Evolutionary conservation across 345 rosid genomes (phyloP), one percentile per base, ranked within the genome.

Genomic region (Populus simonii): DNA sequence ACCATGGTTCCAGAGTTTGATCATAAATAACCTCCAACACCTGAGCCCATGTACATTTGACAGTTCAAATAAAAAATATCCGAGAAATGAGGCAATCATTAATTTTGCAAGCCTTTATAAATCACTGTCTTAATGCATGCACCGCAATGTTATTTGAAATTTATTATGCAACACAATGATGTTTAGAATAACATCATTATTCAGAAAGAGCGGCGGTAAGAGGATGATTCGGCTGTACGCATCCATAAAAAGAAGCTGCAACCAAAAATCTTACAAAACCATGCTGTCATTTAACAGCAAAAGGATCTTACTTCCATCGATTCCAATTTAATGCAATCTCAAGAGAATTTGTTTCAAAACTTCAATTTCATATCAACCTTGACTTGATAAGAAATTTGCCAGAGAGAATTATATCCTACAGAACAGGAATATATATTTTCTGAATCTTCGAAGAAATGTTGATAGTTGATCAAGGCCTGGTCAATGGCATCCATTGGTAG

Each of bases 1-100:
- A 47, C 98, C 99, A 4, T 93, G 99, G 84, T 93, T 95, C 99
- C 98, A 95, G 22, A 95, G 91, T 83, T 95, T 95, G 79, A 93
- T 89, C 97, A 96, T 91, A 76, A 93, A 92, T 82, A 96, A 71
- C 81, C 92, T 91, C 98, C 98, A 96, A 84, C 99, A 93, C 97
- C 98, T 92, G 84, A 70, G 70, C 49, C 68, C 55, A 73, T 66
- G 6, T 69, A 22, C 27, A 72, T 35, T 51, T 57, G 36, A 70
- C 39, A 62, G 13, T 22, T 53, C 25, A 22, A 29, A 23, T 66
- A 45, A 22, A 59, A 43, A 61, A 67, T 33, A 61, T 47, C 53
- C 66, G 22, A 61, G 66, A 22, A 55, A n/a, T 16, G 62, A 12
- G 20, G 20, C 66, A 61, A 61, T 22, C 29, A 61, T 61, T 31